phyloP scores from a whole-genome alignment of 192 early-diverging fungal genomes.

The Endogone sp. region DNA sequence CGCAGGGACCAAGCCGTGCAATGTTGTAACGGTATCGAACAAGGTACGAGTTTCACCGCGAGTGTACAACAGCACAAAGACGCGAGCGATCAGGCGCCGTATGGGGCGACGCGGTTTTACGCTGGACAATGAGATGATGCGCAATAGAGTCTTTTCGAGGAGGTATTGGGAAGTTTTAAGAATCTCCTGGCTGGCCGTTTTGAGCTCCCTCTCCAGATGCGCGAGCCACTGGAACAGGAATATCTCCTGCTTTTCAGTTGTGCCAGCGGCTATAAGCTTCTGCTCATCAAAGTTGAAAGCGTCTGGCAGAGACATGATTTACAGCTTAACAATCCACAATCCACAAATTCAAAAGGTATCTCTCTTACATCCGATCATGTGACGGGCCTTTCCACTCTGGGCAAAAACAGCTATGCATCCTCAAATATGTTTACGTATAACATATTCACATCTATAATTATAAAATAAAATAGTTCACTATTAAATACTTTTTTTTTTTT shows the following conservation, averaged over 20 bases:
- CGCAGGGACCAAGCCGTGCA: constrained; percentile 51
- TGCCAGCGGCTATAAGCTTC: constrained; percentile 30
- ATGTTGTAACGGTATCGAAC: constrained; percentile 70
- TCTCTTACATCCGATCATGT: no score
- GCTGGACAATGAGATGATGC: constrained; percentile 54
- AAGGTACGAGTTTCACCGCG: constrained; percentile 72
- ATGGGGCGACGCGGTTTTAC: constrained; percentile 66
- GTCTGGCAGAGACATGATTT: constrained; percentile 20
- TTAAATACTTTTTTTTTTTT: no score
- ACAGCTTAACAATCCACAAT: no score
- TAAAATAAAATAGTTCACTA: no score
- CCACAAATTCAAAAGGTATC: no score
- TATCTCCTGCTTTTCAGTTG: constrained; percentile 70
- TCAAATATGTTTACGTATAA: no score
- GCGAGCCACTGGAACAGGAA: constrained; percentile 90
- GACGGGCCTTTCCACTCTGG: no score
- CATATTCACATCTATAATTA: no score
- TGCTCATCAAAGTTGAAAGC: constrained; percentile 48
- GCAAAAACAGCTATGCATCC: no score
- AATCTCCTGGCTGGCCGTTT: constrained; percentile 28
- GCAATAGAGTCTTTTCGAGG: constrained; percentile 73
- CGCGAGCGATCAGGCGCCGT: constrained; percentile 64
- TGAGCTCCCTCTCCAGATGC: constrained; percentile 69
- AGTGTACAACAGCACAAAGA: constrained; percentile 65
- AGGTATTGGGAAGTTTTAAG: constrained; percentile 61